phyloP scores from a whole-genome alignment of 306 rosid genomes.

The Cyclanthera cordifolia region DNA sequence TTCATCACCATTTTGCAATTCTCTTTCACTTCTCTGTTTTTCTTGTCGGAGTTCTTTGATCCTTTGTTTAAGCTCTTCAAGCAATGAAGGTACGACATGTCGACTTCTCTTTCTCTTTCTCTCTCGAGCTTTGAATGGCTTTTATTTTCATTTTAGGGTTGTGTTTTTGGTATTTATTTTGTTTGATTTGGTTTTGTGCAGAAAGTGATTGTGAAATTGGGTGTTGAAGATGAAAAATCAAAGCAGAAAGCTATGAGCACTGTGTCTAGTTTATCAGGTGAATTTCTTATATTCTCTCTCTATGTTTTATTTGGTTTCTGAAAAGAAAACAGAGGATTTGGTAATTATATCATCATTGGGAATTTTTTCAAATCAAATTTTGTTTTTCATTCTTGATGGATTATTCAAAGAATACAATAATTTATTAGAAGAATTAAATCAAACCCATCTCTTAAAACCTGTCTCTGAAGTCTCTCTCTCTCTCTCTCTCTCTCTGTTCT shows the following conservation, averaged over 20 bases:
- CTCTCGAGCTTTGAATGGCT: too few relatives aligned
- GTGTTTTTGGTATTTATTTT: not conserved
- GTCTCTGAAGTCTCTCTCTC: not conserved
- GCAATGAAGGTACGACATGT: not conserved
- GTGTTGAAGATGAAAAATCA: not conserved
- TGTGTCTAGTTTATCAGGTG: conserved; percentile 11
- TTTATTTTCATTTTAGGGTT: too few relatives aligned
- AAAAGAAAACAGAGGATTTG: not conserved
- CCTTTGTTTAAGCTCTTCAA: not conserved
- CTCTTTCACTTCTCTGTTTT: not conserved
- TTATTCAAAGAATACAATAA: too few relatives aligned
- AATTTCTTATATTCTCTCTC: not conserved
- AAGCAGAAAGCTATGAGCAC: conserved; percentile 12
- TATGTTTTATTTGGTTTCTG: not conserved
- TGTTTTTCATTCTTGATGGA: not conserved
- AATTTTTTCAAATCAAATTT: not conserved
- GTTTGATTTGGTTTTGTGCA: not conserved
- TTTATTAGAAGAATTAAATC: too few relatives aligned
- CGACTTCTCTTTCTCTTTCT: not conserved
- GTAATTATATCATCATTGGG: not conserved
- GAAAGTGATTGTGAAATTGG: conserved; percentile 8
- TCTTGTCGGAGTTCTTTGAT: not conserved
- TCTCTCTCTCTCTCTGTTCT: not conserved
- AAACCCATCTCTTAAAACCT: not conserved
- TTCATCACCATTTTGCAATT: not conserved